Evolutionary conservation across 495 filamentous ascomycete genomes (phyloP), one percentile per base, ranked within the genome.

Genomic region (Penicillium turbatum): DNA sequence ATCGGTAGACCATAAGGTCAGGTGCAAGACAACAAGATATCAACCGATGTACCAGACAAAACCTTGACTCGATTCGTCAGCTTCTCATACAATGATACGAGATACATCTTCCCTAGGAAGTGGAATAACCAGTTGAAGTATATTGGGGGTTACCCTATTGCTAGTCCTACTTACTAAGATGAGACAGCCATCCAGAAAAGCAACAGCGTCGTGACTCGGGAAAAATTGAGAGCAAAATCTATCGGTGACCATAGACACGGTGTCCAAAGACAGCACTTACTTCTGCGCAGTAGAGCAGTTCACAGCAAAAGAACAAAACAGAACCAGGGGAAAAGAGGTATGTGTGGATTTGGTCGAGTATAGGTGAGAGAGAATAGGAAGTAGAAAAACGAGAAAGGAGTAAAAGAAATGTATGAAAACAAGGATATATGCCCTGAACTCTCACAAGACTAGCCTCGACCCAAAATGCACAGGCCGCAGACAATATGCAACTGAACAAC

Each of bases 401-500:
- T 36, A 30, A 54, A 44, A 44, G 55, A 47, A 41, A 57, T 60
- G 48, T 65, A 66, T 53, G 46, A 48, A 45, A 56, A 24, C 39
- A 53, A 61, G 52, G 50, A 63, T 57, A 61, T 56, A 61, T 61
- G 60, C 60, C 60, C 55, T 52, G 54, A 45, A 54, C 44, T 57
- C 53, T 57, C 57, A 59, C 60, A 51, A 57, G 13, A 65, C 51
- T 60, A 57, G 46, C 56, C 58, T 47, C 29, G 37, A 54, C 48
- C 53, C 47, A 62, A 54, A 56, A 58, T 63, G 65, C 62, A 66
- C 39, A 66, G 54, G 54, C 39, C 39, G 59, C 50, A 59, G 51
- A 55, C 64, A 46, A 58, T 48, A 66, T 67, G 64, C 64, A 65
- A 59, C 53, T 59, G 45, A 24, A 60, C 40, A 48, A 53, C 31